These are phyloP conservation scores for Acanthamoeba lenticulata DNA, from an alignment of 208 protist species.

Conservation along the genomic window DNA sequence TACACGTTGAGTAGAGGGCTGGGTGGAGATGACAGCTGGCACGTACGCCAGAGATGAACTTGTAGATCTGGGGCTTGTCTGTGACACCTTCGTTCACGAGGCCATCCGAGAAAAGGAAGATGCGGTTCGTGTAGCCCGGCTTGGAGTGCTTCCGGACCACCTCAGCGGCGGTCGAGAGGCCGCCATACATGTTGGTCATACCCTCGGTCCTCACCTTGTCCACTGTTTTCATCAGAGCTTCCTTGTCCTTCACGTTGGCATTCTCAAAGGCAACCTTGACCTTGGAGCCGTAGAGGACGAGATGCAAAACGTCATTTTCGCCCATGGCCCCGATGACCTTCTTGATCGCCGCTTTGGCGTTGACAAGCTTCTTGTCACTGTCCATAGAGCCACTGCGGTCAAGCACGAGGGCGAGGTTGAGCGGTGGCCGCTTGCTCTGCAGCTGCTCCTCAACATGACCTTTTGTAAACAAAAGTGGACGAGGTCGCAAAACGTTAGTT, in stretches of 20 bases:
- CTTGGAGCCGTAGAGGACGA: slow-evolving; percentile 30
- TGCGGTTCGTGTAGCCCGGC: slow-evolving; percentile 56
- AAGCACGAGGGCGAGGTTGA: slow-evolving; percentile 20
- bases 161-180: not conserved
- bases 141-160: not conserved
- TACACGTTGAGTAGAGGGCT: not conserved
- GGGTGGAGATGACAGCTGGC: not conserved
- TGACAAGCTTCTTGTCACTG: not conserved
- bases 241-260: not conserved
- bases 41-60: not conserved
- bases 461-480: not conserved
- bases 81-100: slow-evolving; percentile 59
- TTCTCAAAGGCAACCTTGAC: not conserved
- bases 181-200: slow-evolving; percentile 29
- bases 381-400: slow-evolving; percentile 49
- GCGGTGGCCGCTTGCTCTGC: slow-evolving; percentile 6
- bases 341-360: slow-evolving; percentile 51
- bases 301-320: slow-evolving; percentile 11
- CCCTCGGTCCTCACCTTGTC: not conserved
- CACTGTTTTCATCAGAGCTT: not conserved
- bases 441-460: not conserved
- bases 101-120: slow-evolving; percentile 65
- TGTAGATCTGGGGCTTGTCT: slow-evolving; percentile 10
- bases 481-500: not conserved
- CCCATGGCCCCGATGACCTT: slow-evolving; percentile 59